Percentiles rank a stretch among this genome's conserved stretches.
Evolutionary conservation across 805 yeast genomes (phyloP).

Genomic region (Clavispora carvajalis): DNA sequence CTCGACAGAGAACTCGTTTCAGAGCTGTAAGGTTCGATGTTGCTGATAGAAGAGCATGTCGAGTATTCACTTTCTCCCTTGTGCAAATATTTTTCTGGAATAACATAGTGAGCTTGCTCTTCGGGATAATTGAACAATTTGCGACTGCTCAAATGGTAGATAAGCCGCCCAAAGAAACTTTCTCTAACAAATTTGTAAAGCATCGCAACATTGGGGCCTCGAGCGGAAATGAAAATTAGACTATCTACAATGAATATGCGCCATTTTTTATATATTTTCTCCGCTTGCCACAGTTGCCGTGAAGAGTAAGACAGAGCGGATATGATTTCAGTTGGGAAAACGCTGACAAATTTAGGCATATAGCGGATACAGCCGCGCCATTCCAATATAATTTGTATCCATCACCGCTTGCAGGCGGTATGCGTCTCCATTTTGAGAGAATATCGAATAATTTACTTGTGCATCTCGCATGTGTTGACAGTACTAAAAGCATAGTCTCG

Average conservation of each 20-base stretch:
- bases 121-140: conserved; percentile 19
- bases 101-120: conserved; percentile 22
- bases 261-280: not conserved
- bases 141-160: conserved; percentile 21
- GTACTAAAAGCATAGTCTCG: too few relatives aligned
- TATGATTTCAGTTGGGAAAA: not conserved
- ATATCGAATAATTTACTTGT: too few relatives aligned
- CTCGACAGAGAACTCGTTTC: not conserved
- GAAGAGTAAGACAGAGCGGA: not conserved
- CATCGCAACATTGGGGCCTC: too few relatives aligned
- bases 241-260: not conserved
- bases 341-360: not conserved
- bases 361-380: not conserved
- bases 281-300: not conserved
- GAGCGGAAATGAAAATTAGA: too few relatives aligned
- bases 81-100: conserved; percentile 25
- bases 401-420: too few relatives aligned
- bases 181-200: conserved; percentile 24
- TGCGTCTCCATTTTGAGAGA: too few relatives aligned
- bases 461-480: too few relatives aligned
- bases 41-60: not conserved
- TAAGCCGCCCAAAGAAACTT: conserved; percentile 21
- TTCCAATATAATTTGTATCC: too few relatives aligned
- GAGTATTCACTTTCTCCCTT: not conserved
- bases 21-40: not conserved